Evolutionary conservation across 176 grass and related monocot genomes (phyloP).

Genomic region (Tillandsia fasciculata): DNA sequence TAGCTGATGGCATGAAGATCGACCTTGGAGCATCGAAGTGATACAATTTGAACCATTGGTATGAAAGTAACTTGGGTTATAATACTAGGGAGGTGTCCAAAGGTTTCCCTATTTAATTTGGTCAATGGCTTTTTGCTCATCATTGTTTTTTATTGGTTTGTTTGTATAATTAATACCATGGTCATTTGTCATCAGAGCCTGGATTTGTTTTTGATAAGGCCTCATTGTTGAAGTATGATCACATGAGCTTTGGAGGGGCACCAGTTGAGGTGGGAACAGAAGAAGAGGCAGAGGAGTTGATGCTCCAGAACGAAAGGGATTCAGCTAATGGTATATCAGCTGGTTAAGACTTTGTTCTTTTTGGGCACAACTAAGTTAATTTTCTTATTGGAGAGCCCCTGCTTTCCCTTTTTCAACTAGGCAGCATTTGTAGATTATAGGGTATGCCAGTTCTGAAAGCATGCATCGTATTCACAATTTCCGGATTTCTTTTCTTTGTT

Average conservation of each 20-base stretch:
- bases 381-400: background rate
- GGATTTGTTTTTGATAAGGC: constrained; percentile 73
- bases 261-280: constrained; percentile 70
- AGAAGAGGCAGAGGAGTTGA: constrained; percentile 76
- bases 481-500: no score
- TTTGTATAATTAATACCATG: background rate
- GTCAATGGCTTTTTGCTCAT: background rate
- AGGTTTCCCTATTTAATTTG: no score
- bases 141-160: background rate
- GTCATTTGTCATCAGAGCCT: constrained; percentile 42
- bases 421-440: no score
- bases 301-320: constrained; percentile 58
- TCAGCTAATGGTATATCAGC: constrained; percentile 60
- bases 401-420: background rate
- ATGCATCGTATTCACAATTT: no score
- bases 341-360: background rate
- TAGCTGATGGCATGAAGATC: no score
- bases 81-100: no score
- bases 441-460: no score
- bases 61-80: no score
- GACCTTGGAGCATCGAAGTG: no score
- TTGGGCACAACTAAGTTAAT: background rate
- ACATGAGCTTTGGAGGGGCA: constrained; percentile 70
- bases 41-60: no score
- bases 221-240: constrained; percentile 53